Base-by-base conservation (phyloP, 2,329 filamentous ascomycete species). In the Trichoderma sp. region DNA sequence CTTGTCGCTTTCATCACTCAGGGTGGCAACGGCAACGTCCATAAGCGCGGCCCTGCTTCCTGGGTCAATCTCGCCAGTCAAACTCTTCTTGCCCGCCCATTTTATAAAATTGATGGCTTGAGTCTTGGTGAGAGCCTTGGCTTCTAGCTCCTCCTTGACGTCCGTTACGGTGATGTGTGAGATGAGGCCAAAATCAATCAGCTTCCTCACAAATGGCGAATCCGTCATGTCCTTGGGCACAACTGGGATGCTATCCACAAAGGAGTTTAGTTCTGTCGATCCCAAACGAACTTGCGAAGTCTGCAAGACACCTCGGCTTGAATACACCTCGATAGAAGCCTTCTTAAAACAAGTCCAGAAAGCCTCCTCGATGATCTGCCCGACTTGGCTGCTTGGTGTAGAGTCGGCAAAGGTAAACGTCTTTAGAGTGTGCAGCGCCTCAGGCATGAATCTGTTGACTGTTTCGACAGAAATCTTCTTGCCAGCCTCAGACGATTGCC, bases 321-420 rank as follows among this genome's bases (percentile, higher is more conserved):
- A 97, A 71, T 96, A 89, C 7, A 97, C 86, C 74, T 97, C 94
- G 67, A 98, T 93, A 0, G 88, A 90, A 2, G 92, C 89, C 70
- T 90, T 90, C 76, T 88, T 90, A 74, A 92, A 95, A 70, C 92
- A 94, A 39, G 89, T 96, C 95, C 95, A 99, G 76, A 99, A 99
- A 0, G 93, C 92, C 78, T 97, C 92, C 75, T 97, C 94, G 64
- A 99, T 92, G 70, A 92, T 90, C 74, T 93, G 89, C 0, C 93
- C 92, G 22, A 98, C 91, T 69, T 92, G 86, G 0, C 86, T 86
- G 70, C 92, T 96, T 1, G 95, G 95, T 0, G 96, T 98, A 1
- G 95, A 97, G 74, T 97, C 92, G 42, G 85, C 86, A 72, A 95
- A 97, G 0, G 91, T 92, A 76, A 95, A 99, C 19, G 95, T 94